phyloP scores from a whole-genome alignment of 305 asterid genomes.

The Fraxinus platypoda region DNA sequence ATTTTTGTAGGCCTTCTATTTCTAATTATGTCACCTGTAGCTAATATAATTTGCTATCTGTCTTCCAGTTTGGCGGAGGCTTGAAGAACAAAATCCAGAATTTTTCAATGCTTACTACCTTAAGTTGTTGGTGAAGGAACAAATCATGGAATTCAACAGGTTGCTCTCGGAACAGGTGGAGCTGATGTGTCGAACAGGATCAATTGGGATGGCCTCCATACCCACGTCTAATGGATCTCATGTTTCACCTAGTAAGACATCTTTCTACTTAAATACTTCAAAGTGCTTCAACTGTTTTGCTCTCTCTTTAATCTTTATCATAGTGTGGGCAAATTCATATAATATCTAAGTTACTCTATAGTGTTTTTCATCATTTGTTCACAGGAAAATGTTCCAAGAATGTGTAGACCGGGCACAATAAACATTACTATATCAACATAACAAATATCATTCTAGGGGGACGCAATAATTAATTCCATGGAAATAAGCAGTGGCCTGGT shows the following conservation, averaged over 20 bases:
- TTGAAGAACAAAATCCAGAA: conserved; percentile 52
- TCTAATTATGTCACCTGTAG: conserved; percentile 3
- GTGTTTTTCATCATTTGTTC: background rate
- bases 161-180: conserved; percentile 49
- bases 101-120: conserved; percentile 51
- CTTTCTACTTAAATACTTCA: conserved; percentile 2
- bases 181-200: conserved; percentile 35
- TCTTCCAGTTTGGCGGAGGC: conserved; percentile 64
- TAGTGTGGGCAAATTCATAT: background rate
- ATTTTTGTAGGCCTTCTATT: background rate
- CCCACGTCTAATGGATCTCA: conserved; percentile 39
- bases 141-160: conserved; percentile 48
- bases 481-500: background rate
- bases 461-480: background rate
- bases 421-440: background rate
- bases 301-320: background rate
- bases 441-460: background rate
- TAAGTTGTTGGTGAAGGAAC: conserved; percentile 46
- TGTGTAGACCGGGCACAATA: background rate
- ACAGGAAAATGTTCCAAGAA: background rate
- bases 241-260: conserved; percentile 37
- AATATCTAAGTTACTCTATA: background rate
- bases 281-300: background rate
- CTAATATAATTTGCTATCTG: background rate
- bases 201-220: conserved; percentile 26